These are phyloP conservation scores for Alternaria alternata DNA, from an alignment of 2,329 filamentous ascomycete species.

Conservation along the genomic window DNA sequence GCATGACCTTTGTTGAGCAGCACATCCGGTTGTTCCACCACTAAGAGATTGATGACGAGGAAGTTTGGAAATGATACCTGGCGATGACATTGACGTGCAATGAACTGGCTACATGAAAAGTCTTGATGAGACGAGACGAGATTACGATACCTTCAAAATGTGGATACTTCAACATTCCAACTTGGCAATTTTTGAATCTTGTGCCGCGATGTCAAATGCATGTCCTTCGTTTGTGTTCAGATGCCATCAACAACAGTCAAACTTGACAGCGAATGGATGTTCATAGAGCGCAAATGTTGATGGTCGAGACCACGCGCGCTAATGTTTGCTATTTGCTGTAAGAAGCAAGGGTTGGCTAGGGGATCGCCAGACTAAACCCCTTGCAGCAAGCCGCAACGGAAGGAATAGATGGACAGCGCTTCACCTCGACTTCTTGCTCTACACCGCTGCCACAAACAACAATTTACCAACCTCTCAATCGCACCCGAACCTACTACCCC, in stretches of 20 bases:
- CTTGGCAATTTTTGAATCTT: not conserved
- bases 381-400: slow-evolving; percentile 12
- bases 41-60: slow-evolving; percentile 56
- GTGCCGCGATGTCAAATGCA: not conserved
- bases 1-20: slow-evolving; percentile 96
- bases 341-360: slow-evolving; percentile 19
- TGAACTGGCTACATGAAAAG: not conserved
- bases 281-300: not conserved
- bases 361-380: slow-evolving; percentile 7
- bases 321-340: slow-evolving; percentile 26
- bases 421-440: slow-evolving; percentile 31
- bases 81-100: slow-evolving; percentile 12
- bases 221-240: not conserved
- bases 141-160: slow-evolving; percentile 15
- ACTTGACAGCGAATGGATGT: not conserved
- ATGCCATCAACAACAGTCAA: not conserved
- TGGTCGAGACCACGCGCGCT: slow-evolving; percentile 12
- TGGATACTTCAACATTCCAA: slow-evolving; percentile 15
- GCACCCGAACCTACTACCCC: slow-evolving; percentile 7
- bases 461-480: slow-evolving; percentile 22
- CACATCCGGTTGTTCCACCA: slow-evolving; percentile 94
- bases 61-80: not conserved
- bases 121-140: not conserved
- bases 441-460: slow-evolving; percentile 34
- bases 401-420: slow-evolving; percentile 26